Base-by-base conservation (phyloP, 257 asterid genomes). In the Forsythia viridissima region DNA sequence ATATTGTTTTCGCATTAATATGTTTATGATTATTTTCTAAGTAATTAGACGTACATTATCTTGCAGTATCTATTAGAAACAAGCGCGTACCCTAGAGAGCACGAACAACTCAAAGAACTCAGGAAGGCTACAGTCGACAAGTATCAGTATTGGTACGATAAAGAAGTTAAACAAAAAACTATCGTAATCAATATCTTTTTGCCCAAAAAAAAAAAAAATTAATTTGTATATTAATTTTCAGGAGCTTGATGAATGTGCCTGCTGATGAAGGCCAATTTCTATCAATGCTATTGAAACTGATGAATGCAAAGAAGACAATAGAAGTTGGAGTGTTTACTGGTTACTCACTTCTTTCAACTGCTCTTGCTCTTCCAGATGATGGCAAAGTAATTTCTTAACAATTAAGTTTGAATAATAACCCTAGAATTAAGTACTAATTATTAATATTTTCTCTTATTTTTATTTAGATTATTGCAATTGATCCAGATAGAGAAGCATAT, bases 291-390 rank as follows among this genome's bases (percentile, higher is more conserved):
- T 66, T 90, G 82, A 90, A 90, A 71, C 71, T 86, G 21, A 90
- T 90, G 85, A 86, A 88, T 52, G 93, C 93, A 0, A 89, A 89
- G 70, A 89, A 89, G 75, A 85, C 92, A 0, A 80, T 87, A 4
- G 91, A 89, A 73, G 78, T 89, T 59, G 94, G 94, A 43, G 92
- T 90, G 16, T 90, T 85, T 37, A 90, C 94, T 12, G 92, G 94
- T 15, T 90, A 88, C 75, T 90, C 94, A 7, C 91, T 90, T 1
- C 88, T 90, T 4, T 66, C 92, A 1, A 85, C 94, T 68, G 92
- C 92, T 37, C 89, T 90, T 9, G 89, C 92, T 65, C 88, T 86
- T 73, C 94, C 92, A 0, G 80, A 85, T 0, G 89, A 90, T 76
- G 94, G 85, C 73, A 82, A 86, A 77, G 91, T 88, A 80, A 43